Conservation (phyloP, 495 filamentous ascomycete genomes). For the Staphylotrichum tortipilum region DNA sequence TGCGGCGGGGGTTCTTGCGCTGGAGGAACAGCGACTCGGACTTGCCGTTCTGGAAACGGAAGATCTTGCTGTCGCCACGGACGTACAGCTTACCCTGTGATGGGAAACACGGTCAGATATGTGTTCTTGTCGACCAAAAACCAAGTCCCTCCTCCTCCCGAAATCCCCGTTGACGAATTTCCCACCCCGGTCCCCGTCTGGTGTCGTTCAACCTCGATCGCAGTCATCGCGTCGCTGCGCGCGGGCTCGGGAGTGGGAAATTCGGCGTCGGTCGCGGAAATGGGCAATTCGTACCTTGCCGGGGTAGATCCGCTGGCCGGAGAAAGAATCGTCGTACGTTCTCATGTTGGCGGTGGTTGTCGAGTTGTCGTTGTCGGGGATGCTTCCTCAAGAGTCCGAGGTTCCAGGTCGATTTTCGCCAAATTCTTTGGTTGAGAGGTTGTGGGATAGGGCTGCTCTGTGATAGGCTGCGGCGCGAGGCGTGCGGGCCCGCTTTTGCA, state of each 20-base stretch:
- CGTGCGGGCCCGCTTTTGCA: constrained; percentile 8
- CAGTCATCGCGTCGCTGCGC: background rate
- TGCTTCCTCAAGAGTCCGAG: constrained; percentile 25
- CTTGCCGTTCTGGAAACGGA: constrained; percentile 99
- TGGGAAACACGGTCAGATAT: constrained; percentile 21
- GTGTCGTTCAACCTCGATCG: constrained; percentile 1
- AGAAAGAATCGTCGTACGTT: constrained; percentile 98
- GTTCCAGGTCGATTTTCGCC: constrained; percentile 28
- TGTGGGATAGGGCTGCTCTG: constrained; percentile 31
- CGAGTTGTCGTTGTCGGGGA: constrained; percentile 29
- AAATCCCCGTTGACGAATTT: background rate
- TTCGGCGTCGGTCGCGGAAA: constrained; percentile 7
- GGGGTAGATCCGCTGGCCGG: constrained; percentile 96
- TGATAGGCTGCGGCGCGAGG: constrained; percentile 23
- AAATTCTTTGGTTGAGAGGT: constrained; percentile 30
- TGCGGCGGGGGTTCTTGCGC: constrained; percentile 99
- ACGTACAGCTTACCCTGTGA: constrained; percentile 93
- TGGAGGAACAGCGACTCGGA: constrained; percentile 99
- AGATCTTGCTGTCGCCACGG: constrained; percentile 99
- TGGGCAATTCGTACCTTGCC: constrained; percentile 69
- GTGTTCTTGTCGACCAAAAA: background rate
- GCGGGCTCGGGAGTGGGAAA: constrained; percentile 4
- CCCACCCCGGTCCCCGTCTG: constrained; percentile 8
- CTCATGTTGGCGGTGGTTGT: constrained; percentile 67
- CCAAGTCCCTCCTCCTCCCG: background rate